Percentiles rank a stretch among this genome's conserved stretches.
These are phyloP conservation scores for Nidularia pulvinata DNA, from an alignment of 768 basidiomycete genomes.

Conservation along the genomic window DNA sequence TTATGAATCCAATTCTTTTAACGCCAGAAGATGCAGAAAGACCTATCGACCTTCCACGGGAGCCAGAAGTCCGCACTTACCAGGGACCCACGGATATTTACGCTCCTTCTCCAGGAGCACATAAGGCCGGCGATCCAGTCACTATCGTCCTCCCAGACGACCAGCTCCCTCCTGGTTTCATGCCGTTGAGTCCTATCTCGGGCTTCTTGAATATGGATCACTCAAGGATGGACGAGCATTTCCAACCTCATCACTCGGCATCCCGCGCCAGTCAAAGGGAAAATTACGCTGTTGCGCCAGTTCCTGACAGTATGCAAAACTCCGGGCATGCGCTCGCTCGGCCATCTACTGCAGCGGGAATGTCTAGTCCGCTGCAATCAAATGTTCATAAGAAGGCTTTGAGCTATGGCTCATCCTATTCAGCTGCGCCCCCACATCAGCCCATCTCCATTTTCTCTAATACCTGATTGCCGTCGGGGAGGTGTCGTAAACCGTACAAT, in stretches of 20 bases:
- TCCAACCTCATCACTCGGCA: background rate
- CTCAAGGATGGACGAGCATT: background rate
- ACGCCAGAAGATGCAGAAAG: conserved; percentile 34
- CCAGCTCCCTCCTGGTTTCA: conserved; percentile 32
- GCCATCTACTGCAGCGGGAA: conserved; percentile 1
- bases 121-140: conserved; percentile 3
- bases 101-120: background rate
- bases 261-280: background rate
- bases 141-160: conserved; percentile 22
- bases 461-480: background rate
- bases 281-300: background rate
- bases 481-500: no score
- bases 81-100: background rate
- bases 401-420: background rate
- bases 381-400: background rate
- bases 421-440: background rate
- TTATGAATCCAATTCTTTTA: conserved; percentile 35
- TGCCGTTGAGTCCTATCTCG: conserved; percentile 14
- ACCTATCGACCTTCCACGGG: background rate
- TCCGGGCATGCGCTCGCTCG: conserved; percentile 1
- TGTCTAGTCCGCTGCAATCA: background rate
- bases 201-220: background rate
- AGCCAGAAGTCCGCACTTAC: background rate
- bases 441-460: background rate
- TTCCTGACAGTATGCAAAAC: conserved; percentile 1